Evolutionary conservation across 2,329 filamentous ascomycete genomes (phyloP), one percentile per base, ranked within the genome.

Genomic region (Tetracladium maxilliforme): DNA sequence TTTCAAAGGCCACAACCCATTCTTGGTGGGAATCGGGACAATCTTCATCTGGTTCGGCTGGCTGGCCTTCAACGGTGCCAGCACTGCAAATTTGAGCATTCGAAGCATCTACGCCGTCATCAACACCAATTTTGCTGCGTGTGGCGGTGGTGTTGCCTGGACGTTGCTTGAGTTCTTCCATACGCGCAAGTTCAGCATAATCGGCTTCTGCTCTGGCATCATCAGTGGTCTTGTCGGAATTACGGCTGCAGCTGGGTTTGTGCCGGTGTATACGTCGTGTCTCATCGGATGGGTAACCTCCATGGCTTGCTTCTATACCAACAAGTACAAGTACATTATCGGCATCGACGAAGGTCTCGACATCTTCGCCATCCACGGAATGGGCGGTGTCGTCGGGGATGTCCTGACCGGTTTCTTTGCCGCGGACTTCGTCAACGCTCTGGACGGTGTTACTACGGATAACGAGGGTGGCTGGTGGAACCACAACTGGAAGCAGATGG

Each of bases 41-140:
- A 52, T 71, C 2, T 50, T 76, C 20, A 73, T 76, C 31, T 76
- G 70, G 69, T 71, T 74, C 31, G 69, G 63, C 2, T 65, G 61
- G 61, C 60, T 64, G 26, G 59, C 56, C 0, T 65, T 65, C 41
- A 65, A 65, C 30, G 59, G 64, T 31, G 56, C 46, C 11, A 56
- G 45, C 22, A 60, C 63, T 2, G 52, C 60, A 15, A 68, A 68
- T 35, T 45, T 63, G 2, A 57, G 54, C 5, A 38, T 70, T 7
- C 53, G 64, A 21, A 54, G 59, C 19, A 56, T 70, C 40, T 59
- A 65, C 22, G 63, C 61, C 7, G 61, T 61, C 3, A 59, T 68
- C 38, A 70, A 70, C 38, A 70, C 66, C 29, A 70, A 71, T 33
- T 54, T 64, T 6, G 61, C 66, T 3, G 65, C 64, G 0, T 64